Evolutionary conservation across 2,329 filamentous ascomycete genomes (phyloP), one percentile per base, ranked within the genome.

Genomic region (Aspergillus pseudotamarii): DNA sequence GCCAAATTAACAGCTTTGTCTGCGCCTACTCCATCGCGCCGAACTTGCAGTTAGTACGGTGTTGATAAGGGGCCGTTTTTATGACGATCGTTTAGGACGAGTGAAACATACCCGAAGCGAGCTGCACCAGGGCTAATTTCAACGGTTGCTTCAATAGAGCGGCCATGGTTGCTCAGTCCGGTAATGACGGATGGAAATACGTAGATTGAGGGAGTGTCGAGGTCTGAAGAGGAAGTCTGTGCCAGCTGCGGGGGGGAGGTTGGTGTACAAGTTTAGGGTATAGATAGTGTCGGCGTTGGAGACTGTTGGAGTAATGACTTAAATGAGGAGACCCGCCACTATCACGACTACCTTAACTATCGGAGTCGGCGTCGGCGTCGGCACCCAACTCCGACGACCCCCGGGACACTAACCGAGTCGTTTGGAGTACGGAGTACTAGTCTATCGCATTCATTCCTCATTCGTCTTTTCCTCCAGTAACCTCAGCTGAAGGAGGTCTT

Each of bases 1-100:
- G 85, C 76, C 66, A 99, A 92, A 80, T 99, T 99, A 69, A 86
- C 85, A 12, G 88, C 76, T 82, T 99, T 99, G 82, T 97, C 92
- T 68, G 90, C 80, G 65, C 91, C 84, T 90, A 53, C 23, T 26
- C 6, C 21, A n/a, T 41, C 38, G 54, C 8, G 19, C 19, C 19
- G 23, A 26, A 21, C 26, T 53, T 12, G 32, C 23, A 28, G 57
- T 68, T 30, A 66, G 65, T 43, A 46, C 21, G 32, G 30, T 30
- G 19, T 30, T n/a, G 11, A 19, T 38, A 6, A 23, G 45, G 16
- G 34, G 36, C 26, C 14, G 8, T 30, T 23, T 12, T 12, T 45
- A 60, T 30, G 57, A 26, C 11, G 45, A 11, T 19, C 21, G 10
- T 55, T 19, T 41, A 9, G 43, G 46, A 41, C 26, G 19, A 19